Evolutionary conservation across 495 filamentous ascomycete species (phyloP).

Genomic region (Glonium stellatum): DNA sequence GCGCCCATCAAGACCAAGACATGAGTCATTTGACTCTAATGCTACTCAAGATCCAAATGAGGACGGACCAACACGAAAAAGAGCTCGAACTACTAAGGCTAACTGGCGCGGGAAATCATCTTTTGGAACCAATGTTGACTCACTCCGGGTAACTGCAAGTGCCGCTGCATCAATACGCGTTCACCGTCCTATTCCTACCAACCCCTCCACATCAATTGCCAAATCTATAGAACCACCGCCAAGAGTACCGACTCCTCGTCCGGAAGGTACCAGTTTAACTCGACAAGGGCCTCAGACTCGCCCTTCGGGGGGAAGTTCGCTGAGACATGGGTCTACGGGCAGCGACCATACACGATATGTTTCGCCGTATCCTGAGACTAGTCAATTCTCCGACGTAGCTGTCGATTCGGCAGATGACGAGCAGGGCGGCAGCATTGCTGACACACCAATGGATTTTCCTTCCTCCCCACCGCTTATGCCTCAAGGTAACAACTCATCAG

Average conservation of each 20-base stretch:
- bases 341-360: conserved; percentile 7
- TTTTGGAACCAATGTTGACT: conserved; percentile 65
- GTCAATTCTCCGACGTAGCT: conserved; percentile 21
- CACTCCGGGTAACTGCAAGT: conserved; percentile 79
- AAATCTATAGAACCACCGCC: conserved; percentile 66
- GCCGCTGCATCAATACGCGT: conserved; percentile 81
- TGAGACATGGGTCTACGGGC: conserved; percentile 16
- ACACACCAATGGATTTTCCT: conserved; percentile 26
- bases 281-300: conserved; percentile 18
- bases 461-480: conserved; percentile 28
- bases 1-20: background rate
- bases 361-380: conserved; percentile 14
- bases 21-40: background rate
- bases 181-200: conserved; percentile 64
- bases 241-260: conserved; percentile 68
- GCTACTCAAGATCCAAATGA: conserved; percentile 18
- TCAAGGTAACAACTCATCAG: conserved; percentile 12
- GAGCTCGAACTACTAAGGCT: conserved; percentile 64
- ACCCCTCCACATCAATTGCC: conserved; percentile 43
- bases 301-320: conserved; percentile 20
- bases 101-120: conserved; percentile 60
- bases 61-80: conserved; percentile 51
- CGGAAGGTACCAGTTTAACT: conserved; percentile 5
- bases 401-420: conserved; percentile 28
- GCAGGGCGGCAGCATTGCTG: conserved; percentile 17